Evolutionary conservation across 1,284 basidiomycete species (phyloP).

Genomic region (Cystobasidium pallidum): DNA sequence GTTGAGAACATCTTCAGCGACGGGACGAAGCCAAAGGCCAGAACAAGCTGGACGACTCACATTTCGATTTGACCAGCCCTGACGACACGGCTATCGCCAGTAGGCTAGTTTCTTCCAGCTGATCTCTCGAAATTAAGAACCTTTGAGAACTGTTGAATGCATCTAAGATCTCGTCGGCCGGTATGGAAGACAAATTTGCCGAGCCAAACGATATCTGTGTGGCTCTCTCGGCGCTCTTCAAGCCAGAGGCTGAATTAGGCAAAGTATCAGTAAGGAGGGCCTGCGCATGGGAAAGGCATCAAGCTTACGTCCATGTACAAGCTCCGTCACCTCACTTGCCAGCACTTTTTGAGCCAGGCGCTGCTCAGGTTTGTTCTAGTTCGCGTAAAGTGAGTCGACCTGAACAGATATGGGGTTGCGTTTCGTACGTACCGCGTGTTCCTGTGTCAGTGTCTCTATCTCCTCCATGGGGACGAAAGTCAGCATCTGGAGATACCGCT

Average conservation of each 20-base stretch:
- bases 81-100: not conserved
- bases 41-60: not conserved
- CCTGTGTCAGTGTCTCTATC: slow-evolving; percentile 65
- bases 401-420: not conserved
- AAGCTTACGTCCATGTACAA: slow-evolving; percentile 75
- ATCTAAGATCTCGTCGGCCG: slow-evolving; percentile 19
- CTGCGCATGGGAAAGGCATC: not conserved
- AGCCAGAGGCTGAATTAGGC: slow-evolving; percentile 4
- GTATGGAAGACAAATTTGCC: not conserved
- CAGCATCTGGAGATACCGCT: slow-evolving; percentile 77
- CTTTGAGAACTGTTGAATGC: slow-evolving; percentile 28
- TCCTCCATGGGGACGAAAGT: slow-evolving; percentile 71
- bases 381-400: slow-evolving; percentile 58
- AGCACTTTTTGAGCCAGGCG: slow-evolving; percentile 76
- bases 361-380: slow-evolving; percentile 60
- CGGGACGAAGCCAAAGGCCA: not conserved
- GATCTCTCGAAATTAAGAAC: not conserved
- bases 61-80: slow-evolving; percentile 22
- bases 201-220: slow-evolving; percentile 36
- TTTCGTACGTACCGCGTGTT: slow-evolving; percentile 60
- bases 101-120: not conserved
- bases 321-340: slow-evolving; percentile 82
- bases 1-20: not conserved
- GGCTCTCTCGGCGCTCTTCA: slow-evolving; percentile 27
- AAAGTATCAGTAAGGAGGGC: not conserved